phyloP scores from a whole-genome alignment of 352 stramenopile genomes.

The Pythium inflatum region DNA sequence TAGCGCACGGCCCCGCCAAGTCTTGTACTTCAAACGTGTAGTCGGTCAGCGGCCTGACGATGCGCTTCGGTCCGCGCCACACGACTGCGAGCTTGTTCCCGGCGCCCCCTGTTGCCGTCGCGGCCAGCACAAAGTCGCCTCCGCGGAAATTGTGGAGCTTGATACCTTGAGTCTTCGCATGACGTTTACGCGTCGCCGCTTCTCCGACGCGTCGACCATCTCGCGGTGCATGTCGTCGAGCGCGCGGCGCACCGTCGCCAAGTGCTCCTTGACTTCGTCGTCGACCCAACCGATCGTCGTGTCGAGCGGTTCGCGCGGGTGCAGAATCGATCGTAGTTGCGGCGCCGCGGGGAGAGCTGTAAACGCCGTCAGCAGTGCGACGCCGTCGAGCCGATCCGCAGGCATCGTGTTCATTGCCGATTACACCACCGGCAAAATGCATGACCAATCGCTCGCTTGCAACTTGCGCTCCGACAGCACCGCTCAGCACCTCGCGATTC shows the following conservation, averaged over 20 bases:
- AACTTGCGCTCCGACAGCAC: slow-evolving; percentile 12
- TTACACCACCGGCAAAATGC: slow-evolving; percentile 21
- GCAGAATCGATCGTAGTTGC: slow-evolving; percentile 1
- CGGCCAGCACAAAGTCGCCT: slow-evolving; percentile 30
- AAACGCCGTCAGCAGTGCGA: slow-evolving; percentile 24
- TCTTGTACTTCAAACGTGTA: slow-evolving; percentile 37
- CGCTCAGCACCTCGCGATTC: slow-evolving; percentile 32
- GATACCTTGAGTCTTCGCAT: slow-evolving; percentile 12
- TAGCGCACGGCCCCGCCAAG: slow-evolving; percentile 8
- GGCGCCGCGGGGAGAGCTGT: slow-evolving; percentile 5
- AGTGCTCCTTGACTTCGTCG: not conserved
- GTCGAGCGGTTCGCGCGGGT: not conserved
- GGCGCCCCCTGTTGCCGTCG: not conserved
- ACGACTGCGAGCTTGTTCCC: slow-evolving; percentile 30
- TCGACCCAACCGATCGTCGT: slow-evolving; percentile 13
- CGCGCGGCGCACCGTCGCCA: not conserved
- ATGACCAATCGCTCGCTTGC: slow-evolving; percentile 1
- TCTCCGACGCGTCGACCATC: slow-evolving; percentile 20
- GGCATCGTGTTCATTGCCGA: slow-evolving; percentile 21
- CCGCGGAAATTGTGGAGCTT: slow-evolving; percentile 12
- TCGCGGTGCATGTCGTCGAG: slow-evolving; percentile 15
- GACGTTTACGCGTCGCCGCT: slow-evolving; percentile 17
- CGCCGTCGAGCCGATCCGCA: not conserved
- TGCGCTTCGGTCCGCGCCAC: slow-evolving; percentile 24
- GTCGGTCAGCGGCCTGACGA: slow-evolving; percentile 12